Percentiles rank a stretch among this genome's conserved stretches.
These are phyloP conservation scores for Vitis riparia DNA, from an alignment of 164 flowering plant genomes.

Conservation along the genomic window DNA sequence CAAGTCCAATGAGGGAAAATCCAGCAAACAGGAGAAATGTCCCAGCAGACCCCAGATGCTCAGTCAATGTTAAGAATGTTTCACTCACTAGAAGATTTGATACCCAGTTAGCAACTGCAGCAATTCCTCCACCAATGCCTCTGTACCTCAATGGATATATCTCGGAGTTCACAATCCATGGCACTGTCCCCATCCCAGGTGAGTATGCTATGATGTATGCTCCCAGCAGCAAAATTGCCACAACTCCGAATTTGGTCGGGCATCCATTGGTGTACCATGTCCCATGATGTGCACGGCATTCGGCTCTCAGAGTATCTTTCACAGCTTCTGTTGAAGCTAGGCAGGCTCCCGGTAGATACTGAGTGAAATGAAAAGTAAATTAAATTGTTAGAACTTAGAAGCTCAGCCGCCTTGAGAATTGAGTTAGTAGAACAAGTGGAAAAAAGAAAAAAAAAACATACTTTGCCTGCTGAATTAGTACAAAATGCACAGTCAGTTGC, in stretches of 20 bases:
- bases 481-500: slow-evolving; percentile 67
- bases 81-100: slow-evolving; percentile 72
- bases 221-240: slow-evolving; percentile 61
- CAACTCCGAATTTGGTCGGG: slow-evolving; percentile 62
- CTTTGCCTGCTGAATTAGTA: slow-evolving; percentile 34
- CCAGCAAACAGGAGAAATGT: slow-evolving; percentile 74
- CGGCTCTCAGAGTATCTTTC: slow-evolving; percentile 5
- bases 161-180: slow-evolving; percentile 92
- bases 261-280: slow-evolving; percentile 70
- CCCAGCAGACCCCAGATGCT: slow-evolving; percentile 60
- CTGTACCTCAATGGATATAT: slow-evolving; percentile 81
- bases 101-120: slow-evolving; percentile 79
- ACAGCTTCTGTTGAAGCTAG: slow-evolving; percentile 18
- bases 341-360: slow-evolving; percentile 78
- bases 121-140: slow-evolving; percentile 84
- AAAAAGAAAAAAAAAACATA: slow-evolving; percentile 21
- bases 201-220: slow-evolving; percentile 68
- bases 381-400: background rate
- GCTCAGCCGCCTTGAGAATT: background rate
- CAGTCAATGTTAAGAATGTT: slow-evolving; percentile 61
- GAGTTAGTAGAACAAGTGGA: background rate
- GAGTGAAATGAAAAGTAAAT: slow-evolving; percentile 10
- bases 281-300: slow-evolving; percentile 39
- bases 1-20: slow-evolving; percentile 34
- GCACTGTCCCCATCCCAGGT: slow-evolving; percentile 93